These are phyloP conservation scores for Aspergillus coremiiformis DNA, from an alignment of 495 filamentous ascomycete species.

Conservation along the genomic window DNA sequence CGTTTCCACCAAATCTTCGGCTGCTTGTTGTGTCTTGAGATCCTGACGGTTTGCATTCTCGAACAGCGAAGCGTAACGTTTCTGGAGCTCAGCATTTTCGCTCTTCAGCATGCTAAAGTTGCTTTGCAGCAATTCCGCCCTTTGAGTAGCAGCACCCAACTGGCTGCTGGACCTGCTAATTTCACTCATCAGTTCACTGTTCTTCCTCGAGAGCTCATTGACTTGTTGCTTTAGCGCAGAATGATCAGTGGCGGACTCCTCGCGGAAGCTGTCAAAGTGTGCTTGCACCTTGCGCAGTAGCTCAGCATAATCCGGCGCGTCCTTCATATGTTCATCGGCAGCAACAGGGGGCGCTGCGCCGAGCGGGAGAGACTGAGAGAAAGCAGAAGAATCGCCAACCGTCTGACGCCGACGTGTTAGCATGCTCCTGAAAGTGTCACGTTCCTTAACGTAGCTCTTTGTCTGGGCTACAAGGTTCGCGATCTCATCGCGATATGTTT, in stretches of 20 bases:
- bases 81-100: slow-evolving; percentile 80
- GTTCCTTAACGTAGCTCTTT: slow-evolving; percentile 88
- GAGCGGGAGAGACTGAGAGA: slow-evolving; percentile 56
- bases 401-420: slow-evolving; percentile 65
- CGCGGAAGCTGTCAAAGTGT: slow-evolving; percentile 83
- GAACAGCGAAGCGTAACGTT: slow-evolving; percentile 62
- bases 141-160: slow-evolving; percentile 68
- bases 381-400: slow-evolving; percentile 51
- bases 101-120: slow-evolving; percentile 75
- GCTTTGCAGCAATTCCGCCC: slow-evolving; percentile 82
- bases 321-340: slow-evolving; percentile 33
- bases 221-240: slow-evolving; percentile 78
- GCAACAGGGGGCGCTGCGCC: slow-evolving; percentile 38
- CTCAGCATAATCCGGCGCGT: slow-evolving; percentile 55
- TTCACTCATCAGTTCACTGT: slow-evolving; percentile 72
- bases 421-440: slow-evolving; percentile 95
- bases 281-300: slow-evolving; percentile 76
- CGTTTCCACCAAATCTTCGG: slow-evolving; percentile 86
- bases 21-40: slow-evolving; percentile 77
- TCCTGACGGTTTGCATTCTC: slow-evolving; percentile 87
- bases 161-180: slow-evolving; percentile 70
- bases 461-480: slow-evolving; percentile 68
- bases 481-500: slow-evolving; percentile 63
- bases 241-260: slow-evolving; percentile 72
- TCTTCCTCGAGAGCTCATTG: slow-evolving; percentile 72